Evolutionary conservation across 768 basidiomycete genomes (phyloP).

Genomic region (Boletus barrowsii): DNA sequence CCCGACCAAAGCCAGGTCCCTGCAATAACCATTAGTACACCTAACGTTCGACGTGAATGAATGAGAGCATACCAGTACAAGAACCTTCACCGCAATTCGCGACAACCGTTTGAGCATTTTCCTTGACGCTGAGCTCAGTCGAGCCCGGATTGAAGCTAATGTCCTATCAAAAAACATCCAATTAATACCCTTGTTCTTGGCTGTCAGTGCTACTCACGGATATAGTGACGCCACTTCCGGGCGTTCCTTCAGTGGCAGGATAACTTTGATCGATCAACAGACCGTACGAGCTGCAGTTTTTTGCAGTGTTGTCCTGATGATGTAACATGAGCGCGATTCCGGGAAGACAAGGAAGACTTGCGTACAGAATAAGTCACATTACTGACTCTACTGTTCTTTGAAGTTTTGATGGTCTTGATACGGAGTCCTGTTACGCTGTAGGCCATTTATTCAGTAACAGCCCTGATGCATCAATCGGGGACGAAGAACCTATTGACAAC

Average conservation of each 20-base stretch:
- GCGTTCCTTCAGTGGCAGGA: constrained; percentile 47
- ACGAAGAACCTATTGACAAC: constrained; percentile 48
- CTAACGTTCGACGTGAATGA: not conserved
- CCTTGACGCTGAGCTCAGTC: constrained; percentile 42
- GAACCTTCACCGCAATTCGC: constrained; percentile 54
- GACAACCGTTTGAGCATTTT: constrained; percentile 43
- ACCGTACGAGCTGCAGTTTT: constrained; percentile 47
- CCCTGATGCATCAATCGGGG: not conserved
- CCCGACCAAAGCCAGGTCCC: constrained; percentile 52
- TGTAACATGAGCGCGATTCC: not conserved
- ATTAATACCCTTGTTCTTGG: not conserved
- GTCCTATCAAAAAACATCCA: constrained; percentile 31
- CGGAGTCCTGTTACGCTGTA: constrained; percentile 53
- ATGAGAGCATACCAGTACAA: constrained; percentile 42
- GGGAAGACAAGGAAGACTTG: not conserved
- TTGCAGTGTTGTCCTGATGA: constrained; percentile 51
- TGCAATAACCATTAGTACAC: constrained; percentile 10
- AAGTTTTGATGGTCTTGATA: constrained; percentile 52
- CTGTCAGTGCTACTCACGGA: constrained; percentile 41
- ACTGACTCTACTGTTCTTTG: constrained; percentile 46
- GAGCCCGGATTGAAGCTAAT: constrained; percentile 45
- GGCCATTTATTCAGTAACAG: not conserved
- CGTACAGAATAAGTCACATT: constrained; percentile 49
- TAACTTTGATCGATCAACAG: constrained; percentile 65
- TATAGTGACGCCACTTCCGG: constrained; percentile 55